These are phyloP conservation scores for Botryotinia calthae DNA, from an alignment of 2,329 filamentous ascomycete species.

Conservation along the genomic window DNA sequence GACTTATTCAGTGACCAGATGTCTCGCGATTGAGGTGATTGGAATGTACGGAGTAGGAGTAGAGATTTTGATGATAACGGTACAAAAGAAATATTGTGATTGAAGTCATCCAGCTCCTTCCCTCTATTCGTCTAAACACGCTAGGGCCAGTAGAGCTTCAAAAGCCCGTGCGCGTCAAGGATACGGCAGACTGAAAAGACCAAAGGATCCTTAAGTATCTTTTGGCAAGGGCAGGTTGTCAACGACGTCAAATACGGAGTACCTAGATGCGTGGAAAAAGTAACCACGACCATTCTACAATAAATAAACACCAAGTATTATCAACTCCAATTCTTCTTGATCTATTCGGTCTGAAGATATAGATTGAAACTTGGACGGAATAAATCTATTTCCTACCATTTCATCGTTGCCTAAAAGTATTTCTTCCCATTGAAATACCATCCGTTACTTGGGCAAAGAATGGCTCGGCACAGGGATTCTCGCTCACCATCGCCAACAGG, in stretches of 20 bases:
- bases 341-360: not conserved
- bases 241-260: not conserved
- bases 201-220: not conserved
- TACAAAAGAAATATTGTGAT: not conserved
- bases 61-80: not conserved
- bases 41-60: conserved; percentile 20
- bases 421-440: conserved; percentile 40
- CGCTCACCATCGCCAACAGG: conserved; percentile 94
- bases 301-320: not conserved
- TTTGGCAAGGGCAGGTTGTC: not conserved
- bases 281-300: not conserved
- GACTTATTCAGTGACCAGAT: not conserved
- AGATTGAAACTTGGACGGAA: not conserved
- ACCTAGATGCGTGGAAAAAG: not conserved
- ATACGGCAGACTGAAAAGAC: not conserved
- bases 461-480: conserved; percentile 61
- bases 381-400: conserved; percentile 5
- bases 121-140: conserved; percentile 14
- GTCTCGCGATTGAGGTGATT: conserved; percentile 9
- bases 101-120: not conserved
- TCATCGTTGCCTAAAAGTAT: conserved; percentile 42
- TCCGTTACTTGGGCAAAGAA: conserved; percentile 44
- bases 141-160: not conserved
- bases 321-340: not conserved
- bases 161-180: not conserved